phyloP scores from a whole-genome alignment of 176 grass and related monocot species.

The Tillandsia fasciculata region DNA sequence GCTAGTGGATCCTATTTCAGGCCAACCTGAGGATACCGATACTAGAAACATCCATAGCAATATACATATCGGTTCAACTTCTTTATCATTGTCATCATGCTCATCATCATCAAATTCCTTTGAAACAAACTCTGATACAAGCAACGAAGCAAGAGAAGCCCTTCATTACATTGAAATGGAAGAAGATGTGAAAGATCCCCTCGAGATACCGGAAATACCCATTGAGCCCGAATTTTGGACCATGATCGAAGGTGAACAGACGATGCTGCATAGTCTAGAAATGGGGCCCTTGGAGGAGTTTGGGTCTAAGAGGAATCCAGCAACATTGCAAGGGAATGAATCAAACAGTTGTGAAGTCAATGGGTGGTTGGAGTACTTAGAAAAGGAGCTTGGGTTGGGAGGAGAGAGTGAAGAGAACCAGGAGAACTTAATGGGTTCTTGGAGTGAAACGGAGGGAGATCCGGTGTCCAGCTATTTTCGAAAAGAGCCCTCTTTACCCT shows the following conservation, averaged over 20 bases:
- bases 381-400: slow-evolving; percentile 15
- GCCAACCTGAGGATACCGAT: slow-evolving; percentile 10
- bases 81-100: slow-evolving; percentile 11
- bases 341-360: slow-evolving; percentile 1
- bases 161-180: background rate
- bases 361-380: slow-evolving; percentile 25
- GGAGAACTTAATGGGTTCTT: background rate
- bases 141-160: too few relatives aligned
- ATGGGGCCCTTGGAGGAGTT: background rate
- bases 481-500: background rate
- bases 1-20: slow-evolving; percentile 15
- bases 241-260: too few relatives aligned
- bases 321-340: background rate
- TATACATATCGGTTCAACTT: slow-evolving; percentile 6
- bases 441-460: background rate
- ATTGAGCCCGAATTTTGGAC: slow-evolving; percentile 16
- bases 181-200: slow-evolving; percentile 12
- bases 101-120: slow-evolving; percentile 13
- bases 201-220: slow-evolving; percentile 12
- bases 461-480: background rate
- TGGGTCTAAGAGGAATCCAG: background rate
- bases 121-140: too few relatives aligned
- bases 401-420: background rate
- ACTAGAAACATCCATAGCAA: background rate
- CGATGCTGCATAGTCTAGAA: too few relatives aligned